Percentiles rank a stretch among this genome's conserved stretches.
Evolutionary conservation across 208 protist species (phyloP).

Genomic region (Leishmania guyanensis): DNA sequence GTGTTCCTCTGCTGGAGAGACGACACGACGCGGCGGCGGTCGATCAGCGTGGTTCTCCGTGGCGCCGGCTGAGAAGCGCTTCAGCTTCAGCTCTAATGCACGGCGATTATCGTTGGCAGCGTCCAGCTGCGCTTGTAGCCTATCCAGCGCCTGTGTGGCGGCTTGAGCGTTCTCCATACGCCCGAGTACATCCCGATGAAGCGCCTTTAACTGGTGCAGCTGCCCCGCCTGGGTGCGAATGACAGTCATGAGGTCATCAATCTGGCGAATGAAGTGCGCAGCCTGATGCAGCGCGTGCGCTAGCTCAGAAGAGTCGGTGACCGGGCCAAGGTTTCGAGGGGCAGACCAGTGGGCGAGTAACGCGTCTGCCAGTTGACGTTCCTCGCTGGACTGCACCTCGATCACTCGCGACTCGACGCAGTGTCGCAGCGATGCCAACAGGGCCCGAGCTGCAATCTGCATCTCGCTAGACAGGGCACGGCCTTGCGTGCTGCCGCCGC

Average conservation of each 20-base stretch:
- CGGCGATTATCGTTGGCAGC: slow-evolving; percentile 25
- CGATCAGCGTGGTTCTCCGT: background rate
- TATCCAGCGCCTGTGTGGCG: background rate
- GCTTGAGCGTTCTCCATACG: slow-evolving; percentile 15
- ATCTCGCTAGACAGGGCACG: slow-evolving; percentile 51
- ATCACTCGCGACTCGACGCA: slow-evolving; percentile 45
- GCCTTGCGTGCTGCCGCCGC: background rate
- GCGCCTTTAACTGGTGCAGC: slow-evolving; percentile 40
- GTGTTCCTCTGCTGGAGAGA: slow-evolving; percentile 22
- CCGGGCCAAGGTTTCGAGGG: slow-evolving; percentile 43
- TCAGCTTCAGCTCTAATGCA: slow-evolving; percentile 31
- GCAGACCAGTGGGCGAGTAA: slow-evolving; percentile 35
- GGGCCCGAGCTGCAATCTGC: slow-evolving; percentile 43
- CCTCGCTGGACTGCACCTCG: slow-evolving; percentile 34
- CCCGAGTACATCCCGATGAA: slow-evolving; percentile 30
- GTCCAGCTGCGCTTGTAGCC: slow-evolving; percentile 15
- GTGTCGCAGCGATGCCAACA: slow-evolving; percentile 47
- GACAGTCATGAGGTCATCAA: slow-evolving; percentile 51
- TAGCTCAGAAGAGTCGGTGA: slow-evolving; percentile 44
- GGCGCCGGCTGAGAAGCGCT: slow-evolving; percentile 1
- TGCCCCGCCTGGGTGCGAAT: slow-evolving; percentile 49
- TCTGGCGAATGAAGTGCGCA: slow-evolving; percentile 45
- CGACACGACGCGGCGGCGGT: background rate
- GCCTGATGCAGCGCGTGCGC: slow-evolving; percentile 46
- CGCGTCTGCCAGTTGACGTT: slow-evolving; percentile 23